phyloP scores from a whole-genome alignment of 2,329 filamentous ascomycete species.

The Chrysosphaeria jannelii region DNA sequence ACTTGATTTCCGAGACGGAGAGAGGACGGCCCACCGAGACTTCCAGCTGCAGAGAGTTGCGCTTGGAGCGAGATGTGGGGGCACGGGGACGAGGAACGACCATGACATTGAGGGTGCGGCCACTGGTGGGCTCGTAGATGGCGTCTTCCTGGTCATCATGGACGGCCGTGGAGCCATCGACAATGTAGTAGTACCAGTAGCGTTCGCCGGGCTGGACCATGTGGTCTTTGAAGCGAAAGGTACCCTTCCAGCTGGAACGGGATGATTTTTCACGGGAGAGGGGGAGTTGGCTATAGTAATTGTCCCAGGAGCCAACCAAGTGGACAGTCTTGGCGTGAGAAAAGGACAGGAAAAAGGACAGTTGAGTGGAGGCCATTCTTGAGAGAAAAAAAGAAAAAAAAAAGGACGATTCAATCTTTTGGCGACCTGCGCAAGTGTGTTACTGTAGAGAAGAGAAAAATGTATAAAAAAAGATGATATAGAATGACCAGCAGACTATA shows the following conservation, averaged over 20 bases:
- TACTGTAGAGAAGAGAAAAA: too few relatives aligned
- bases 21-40: slow-evolving; percentile 72
- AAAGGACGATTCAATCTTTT: slow-evolving; percentile 9
- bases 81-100: slow-evolving; percentile 42
- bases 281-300: slow-evolving; percentile 80
- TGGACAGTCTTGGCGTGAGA: slow-evolving; percentile 96
- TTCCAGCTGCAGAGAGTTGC: slow-evolving; percentile 23
- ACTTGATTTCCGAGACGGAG: slow-evolving; percentile 66
- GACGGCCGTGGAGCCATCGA: slow-evolving; percentile 92
- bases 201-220: slow-evolving; percentile 68
- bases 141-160: slow-evolving; percentile 80
- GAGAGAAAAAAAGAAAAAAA: slow-evolving; percentile 8
- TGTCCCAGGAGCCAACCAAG: slow-evolving; percentile 93
- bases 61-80: slow-evolving; percentile 11
- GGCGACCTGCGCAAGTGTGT: too few relatives aligned
- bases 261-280: slow-evolving; percentile 69
- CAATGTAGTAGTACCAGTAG: slow-evolving; percentile 99
- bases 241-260: slow-evolving; percentile 83
- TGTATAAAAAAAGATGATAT: neutral
- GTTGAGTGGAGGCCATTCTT: slow-evolving; percentile 71
- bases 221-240: slow-evolving; percentile 75
- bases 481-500: neutral
- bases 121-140: slow-evolving; percentile 83
- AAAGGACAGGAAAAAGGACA: slow-evolving; percentile 87
- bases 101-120: slow-evolving; percentile 90